Evolutionary conservation across 768 basidiomycete species (phyloP).

Genomic region (Amanita polypyramis): DNA sequence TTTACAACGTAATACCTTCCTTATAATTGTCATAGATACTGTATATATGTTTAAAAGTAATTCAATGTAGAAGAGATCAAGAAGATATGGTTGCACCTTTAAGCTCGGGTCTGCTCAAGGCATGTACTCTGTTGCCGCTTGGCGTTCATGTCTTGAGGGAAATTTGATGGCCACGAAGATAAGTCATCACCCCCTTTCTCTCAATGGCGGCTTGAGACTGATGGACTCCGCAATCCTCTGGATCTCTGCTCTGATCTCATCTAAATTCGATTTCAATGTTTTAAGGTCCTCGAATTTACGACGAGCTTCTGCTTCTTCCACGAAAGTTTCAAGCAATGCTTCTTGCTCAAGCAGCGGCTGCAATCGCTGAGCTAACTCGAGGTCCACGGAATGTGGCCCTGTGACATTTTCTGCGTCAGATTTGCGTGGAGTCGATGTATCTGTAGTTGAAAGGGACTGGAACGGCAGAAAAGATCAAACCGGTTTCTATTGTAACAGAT

Average conservation of each 20-base stretch:
- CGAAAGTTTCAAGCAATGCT: constrained; percentile 78
- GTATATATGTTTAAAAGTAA: constrained; percentile 2
- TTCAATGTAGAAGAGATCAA: background rate
- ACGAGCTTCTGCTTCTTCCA: constrained; percentile 81
- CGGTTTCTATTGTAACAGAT: background rate
- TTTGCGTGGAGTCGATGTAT: constrained; percentile 3
- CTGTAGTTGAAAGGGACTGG: background rate
- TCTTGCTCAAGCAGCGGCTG: constrained; percentile 95
- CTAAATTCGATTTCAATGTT: constrained; percentile 67
- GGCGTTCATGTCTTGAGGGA: background rate
- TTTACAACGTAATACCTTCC: background rate
- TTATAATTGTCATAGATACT: constrained; percentile 1
- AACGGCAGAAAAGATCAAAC: background rate
- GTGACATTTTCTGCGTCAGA: constrained; percentile 8
- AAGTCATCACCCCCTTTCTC: background rate
- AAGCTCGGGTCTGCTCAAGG: no score
- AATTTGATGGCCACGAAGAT: background rate
- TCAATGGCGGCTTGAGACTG: background rate
- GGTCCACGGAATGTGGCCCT: constrained; percentile 29
- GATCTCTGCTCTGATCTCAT: constrained; percentile 81
- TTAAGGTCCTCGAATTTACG: constrained; percentile 95
- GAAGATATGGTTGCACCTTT: background rate
- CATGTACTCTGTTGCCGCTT: background rate
- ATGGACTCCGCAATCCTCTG: constrained; percentile 41
- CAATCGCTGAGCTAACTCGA: constrained; percentile 57